Evolutionary conservation across 2,329 filamentous ascomycete genomes (phyloP).

Genomic region (Penicillium sp.): DNA sequence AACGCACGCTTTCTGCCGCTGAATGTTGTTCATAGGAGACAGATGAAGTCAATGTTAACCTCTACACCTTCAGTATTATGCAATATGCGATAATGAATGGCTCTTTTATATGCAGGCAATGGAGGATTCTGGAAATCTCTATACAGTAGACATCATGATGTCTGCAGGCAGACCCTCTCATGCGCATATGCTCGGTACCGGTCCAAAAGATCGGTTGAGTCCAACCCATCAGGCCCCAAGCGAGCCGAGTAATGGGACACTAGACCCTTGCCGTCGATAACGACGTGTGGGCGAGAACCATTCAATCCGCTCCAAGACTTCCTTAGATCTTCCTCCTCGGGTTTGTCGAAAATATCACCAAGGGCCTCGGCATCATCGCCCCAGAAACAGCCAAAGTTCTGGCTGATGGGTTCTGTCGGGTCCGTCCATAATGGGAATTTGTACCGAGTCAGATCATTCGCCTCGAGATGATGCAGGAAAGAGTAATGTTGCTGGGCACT

Average conservation of each 20-base stretch:
- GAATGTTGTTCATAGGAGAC: neutral
- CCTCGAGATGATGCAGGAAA: constrained; percentile 50
- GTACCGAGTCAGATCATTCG: constrained; percentile 44
- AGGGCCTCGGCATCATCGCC: constrained; percentile 50
- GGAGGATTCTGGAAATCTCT: neutral
- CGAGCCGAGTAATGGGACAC: constrained; percentile 53
- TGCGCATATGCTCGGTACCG: constrained; percentile 52
- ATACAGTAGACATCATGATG: neutral
- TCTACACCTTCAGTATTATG: no score
- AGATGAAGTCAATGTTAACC: no score
- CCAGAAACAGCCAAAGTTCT: constrained; percentile 53
- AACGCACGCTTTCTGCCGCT: no score
- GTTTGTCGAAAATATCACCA: constrained; percentile 41
- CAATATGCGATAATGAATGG: neutral
- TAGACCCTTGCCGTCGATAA: constrained; percentile 53
- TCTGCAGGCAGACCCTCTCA: constrained; percentile 47
- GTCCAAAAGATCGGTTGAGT: constrained; percentile 52
- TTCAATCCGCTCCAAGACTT: constrained; percentile 37
- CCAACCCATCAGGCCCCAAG: constrained; percentile 40
- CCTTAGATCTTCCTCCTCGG: constrained; percentile 36
- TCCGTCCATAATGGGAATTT: constrained; percentile 48
- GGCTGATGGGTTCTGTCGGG: constrained; percentile 49
- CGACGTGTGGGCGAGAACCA: constrained; percentile 28
- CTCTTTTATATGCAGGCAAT: neutral
- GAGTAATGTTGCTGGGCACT: constrained; percentile 45